phyloP scores from a whole-genome alignment of 2,329 filamentous ascomycete species.

The Macroventuria anomochaeta region DNA sequence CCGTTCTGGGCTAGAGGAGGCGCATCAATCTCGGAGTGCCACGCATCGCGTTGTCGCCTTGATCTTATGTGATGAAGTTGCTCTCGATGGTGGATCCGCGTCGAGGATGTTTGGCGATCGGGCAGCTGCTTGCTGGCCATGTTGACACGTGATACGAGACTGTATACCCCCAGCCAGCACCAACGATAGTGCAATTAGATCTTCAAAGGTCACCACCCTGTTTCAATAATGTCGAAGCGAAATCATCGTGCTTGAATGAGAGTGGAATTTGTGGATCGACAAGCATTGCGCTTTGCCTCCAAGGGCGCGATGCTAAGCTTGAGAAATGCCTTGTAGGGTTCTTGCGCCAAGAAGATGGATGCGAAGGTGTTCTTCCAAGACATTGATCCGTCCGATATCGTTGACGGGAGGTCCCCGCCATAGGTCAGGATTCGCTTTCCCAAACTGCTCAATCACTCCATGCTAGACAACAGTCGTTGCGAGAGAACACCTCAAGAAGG shows the following conservation, averaged over 20 bases:
- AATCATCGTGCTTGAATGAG: not conserved
- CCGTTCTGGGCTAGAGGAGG: conserved; percentile 2
- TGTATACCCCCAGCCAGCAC: too few relatives aligned
- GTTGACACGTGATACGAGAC: not conserved
- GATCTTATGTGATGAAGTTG: not conserved
- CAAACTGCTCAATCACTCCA: conserved; percentile 13
- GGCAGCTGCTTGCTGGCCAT: not conserved
- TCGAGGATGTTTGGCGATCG: not conserved
- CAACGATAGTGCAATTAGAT: too few relatives aligned
- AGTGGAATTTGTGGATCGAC: too few relatives aligned
- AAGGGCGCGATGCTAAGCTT: too few relatives aligned
- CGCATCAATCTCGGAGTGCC: not conserved
- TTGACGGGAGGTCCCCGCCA: not conserved
- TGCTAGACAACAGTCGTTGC: not conserved
- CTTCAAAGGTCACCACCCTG: too few relatives aligned
- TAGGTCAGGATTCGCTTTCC: conserved; percentile 15
- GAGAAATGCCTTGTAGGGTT: too few relatives aligned
- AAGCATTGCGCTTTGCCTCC: too few relatives aligned
- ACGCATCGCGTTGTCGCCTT: not conserved
- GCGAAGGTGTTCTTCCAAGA: not conserved
- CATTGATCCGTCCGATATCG: conserved; percentile 1
- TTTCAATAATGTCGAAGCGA: too few relatives aligned
- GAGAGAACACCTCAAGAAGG: not conserved
- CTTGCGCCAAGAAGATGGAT: not conserved
- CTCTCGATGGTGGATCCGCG: not conserved